Conservation (phyloP, 192 early-diverging fungal species). For the Phycomyces blakesleeanus region DNA sequence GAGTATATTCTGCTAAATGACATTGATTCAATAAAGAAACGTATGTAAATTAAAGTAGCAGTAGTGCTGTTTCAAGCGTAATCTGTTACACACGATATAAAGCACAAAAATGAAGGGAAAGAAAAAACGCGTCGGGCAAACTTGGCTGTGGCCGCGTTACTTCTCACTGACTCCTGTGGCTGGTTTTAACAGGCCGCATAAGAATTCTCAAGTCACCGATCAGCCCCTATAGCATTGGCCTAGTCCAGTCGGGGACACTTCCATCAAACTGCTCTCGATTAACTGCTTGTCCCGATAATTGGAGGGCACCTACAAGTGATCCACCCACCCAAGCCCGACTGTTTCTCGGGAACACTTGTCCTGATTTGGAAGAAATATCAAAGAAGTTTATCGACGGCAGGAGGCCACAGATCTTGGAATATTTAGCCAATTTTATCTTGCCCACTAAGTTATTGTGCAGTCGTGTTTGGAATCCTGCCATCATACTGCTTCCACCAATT, state of each 20-base stretch:
- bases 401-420: constrained; percentile 8
- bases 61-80: not conserved
- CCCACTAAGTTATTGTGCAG: constrained; percentile 58
- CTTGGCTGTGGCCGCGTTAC: too few relatives aligned
- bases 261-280: constrained; percentile 62
- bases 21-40: not conserved
- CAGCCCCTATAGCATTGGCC: too few relatives aligned
- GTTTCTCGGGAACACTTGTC: constrained; percentile 62
- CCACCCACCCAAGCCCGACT: constrained; percentile 77
- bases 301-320: constrained; percentile 72
- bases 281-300: constrained; percentile 66
- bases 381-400: constrained; percentile 40
- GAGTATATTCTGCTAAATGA: constrained; percentile 39
- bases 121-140: not conserved
- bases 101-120: not conserved
- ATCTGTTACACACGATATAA: not conserved
- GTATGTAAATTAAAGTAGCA: constrained; percentile 1
- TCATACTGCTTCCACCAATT: constrained; percentile 70
- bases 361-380: constrained; percentile 52
- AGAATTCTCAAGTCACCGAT: too few relatives aligned
- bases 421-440: not conserved
- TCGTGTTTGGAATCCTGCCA: constrained; percentile 68
- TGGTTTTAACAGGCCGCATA: too few relatives aligned
- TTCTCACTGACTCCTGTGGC: too few relatives aligned
- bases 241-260: constrained; percentile 62